phyloP scores from a whole-genome alignment of 2,329 filamentous ascomycete species.

The Hymenoscyphus infarciens region DNA sequence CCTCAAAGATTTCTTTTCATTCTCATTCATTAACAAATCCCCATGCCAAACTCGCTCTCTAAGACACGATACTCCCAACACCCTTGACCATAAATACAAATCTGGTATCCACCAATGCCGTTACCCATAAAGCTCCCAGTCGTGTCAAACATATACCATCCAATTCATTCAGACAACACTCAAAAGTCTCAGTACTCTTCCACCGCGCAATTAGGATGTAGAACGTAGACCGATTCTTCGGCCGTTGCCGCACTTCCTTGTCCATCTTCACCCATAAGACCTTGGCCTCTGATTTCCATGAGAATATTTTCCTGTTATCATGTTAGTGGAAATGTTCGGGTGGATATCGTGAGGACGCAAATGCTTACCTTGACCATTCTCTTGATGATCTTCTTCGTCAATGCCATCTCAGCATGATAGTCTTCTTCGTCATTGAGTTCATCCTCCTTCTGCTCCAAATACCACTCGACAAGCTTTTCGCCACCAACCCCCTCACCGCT shows the following conservation, averaged over 20 bases:
- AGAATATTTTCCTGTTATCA: conserved; percentile 77
- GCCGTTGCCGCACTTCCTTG: conserved; percentile 42
- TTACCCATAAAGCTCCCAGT: conserved; percentile 2
- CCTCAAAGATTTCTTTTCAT: not conserved
- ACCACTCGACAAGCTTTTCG: conserved; percentile 81
- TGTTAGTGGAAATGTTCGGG: conserved; percentile 45
- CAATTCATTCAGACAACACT: conserved; percentile 6
- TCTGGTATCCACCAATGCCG: conserved; percentile 13
- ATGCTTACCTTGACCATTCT: conserved; percentile 82
- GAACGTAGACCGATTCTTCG: conserved; percentile 69
- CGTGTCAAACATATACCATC: conserved; percentile 13
- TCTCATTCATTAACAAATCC: not conserved
- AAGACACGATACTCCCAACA: conserved; percentile 8
- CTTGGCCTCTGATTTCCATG: conserved; percentile 69
- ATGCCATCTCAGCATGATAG: conserved; percentile 66
- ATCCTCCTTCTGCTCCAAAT: conserved; percentile 84
- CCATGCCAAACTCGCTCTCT: not conserved
- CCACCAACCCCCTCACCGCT: conserved; percentile 81
- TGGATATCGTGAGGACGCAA: not conserved
- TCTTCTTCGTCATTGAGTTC: conserved; percentile 80
- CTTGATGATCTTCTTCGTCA: conserved; percentile 84
- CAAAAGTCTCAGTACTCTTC: conserved; percentile 45
- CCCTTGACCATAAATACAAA: conserved; percentile 12
- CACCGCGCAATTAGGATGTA: conserved; percentile 91
- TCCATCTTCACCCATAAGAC: conserved; percentile 46